Base-by-base conservation (phyloP, 2,329 filamentous ascomycete genomes). In the Alternaria ethzedia region DNA sequence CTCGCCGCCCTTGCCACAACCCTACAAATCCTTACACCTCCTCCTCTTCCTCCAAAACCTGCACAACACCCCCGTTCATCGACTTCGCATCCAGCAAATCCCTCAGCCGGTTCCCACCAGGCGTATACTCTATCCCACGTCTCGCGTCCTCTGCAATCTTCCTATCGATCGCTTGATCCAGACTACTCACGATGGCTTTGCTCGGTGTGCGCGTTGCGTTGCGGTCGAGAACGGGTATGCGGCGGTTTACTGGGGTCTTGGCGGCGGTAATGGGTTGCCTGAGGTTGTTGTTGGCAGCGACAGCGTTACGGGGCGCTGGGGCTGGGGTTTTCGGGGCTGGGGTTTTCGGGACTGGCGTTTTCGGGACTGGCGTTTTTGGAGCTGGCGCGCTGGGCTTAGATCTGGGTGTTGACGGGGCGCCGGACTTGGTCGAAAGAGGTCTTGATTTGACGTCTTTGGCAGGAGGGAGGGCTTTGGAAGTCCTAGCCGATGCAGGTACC, bases 101-200 rank as follows among this genome's bases (percentile, higher is more conserved):
- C 9, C 50, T 59, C 15, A 65, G 44, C 59, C 64, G 30, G 21
- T 68, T 64, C 17, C 68, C 68, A 28, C 65, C 54, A 21, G 57
- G 61, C 28, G 65, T 68, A 49, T 64, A 66, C 41, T 65, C 61
- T 50, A 55, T 57, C 10, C 67, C 64, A 5, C 54, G 61, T 55
- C 51, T 55, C 43, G 55, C 54, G 44, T 75, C 68, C 20, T 70
- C 70, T 2, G 55, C 66, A 49, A 76, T 72, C 64, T 74, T 74
- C 21, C 52, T 57, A 66, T 77, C 73, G 63, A 77, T 77, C 9
- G 71, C 73, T 2, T 23, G 21, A 45, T 74, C 73, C 12, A 75
- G 51, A 11, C 60, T 65, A 10, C 52, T 65, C 13, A 65, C 41
- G 6, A 74, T 70, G 21, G 63, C 67, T n/a, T 70, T 75, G 8